Conservation (phyloP, 2,329 filamentous ascomycete genomes). For the Phoma herbarum region DNA sequence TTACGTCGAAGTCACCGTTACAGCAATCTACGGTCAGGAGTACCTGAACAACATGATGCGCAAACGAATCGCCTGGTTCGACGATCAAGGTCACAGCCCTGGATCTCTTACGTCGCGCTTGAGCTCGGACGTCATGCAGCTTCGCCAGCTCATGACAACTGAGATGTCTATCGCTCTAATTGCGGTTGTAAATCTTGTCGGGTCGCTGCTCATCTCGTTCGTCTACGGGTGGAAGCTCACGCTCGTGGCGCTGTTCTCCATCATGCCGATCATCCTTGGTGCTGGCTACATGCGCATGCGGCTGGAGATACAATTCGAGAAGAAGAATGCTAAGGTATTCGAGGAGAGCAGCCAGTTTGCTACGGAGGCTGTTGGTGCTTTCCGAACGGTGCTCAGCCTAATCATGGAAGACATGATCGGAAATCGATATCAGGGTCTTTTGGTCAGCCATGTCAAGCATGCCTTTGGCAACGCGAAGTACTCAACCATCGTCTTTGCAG, state of each 20-base stretch:
- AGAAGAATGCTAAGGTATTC: conserved; percentile 73
- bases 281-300: conserved; percentile 62
- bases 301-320: conserved; percentile 73
- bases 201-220: conserved; percentile 72
- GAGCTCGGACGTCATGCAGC: conserved; percentile 65
- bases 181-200: conserved; percentile 71
- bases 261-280: conserved; percentile 60
- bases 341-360: conserved; percentile 77
- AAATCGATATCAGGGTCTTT: conserved; percentile 66
- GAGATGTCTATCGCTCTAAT: conserved; percentile 69
- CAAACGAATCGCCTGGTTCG: conserved; percentile 69
- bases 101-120: conserved; percentile 68
- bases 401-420: conserved; percentile 74
- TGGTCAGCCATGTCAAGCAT: conserved; percentile 65
- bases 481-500: conserved; percentile 71
- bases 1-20: conserved; percentile 53
- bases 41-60: conserved; percentile 69
- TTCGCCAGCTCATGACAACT: conserved; percentile 69
- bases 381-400: conserved; percentile 74
- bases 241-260: conserved; percentile 70
- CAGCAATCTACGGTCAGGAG: conserved; percentile 64
- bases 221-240: conserved; percentile 80
- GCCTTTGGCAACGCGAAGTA: conserved; percentile 70
- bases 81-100: conserved; percentile 64
- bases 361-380: conserved; percentile 76